phyloP scores from a whole-genome alignment of 495 filamentous ascomycete genomes.

The Neurospora sp. region DNA sequence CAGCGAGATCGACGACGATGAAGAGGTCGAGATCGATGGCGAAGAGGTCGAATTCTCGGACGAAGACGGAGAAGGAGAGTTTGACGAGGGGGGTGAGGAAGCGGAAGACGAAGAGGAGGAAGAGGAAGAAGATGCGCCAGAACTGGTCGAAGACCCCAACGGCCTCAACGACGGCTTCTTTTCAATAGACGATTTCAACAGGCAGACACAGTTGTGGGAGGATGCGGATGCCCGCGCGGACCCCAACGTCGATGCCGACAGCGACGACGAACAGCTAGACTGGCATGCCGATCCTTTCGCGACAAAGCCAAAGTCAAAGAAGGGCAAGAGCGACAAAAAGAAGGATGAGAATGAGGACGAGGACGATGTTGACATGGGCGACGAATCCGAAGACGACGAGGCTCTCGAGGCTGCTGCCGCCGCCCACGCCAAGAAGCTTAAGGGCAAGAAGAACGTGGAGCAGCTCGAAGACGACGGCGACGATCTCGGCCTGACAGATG shows the following conservation, averaged over 20 bases:
- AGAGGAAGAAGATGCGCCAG: constrained; percentile 28
- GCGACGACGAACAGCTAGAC: constrained; percentile 76
- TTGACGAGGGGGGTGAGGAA: constrained; percentile 18
- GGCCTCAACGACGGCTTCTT: constrained; percentile 93
- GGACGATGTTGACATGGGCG: constrained; percentile 24
- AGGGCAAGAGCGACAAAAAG: constrained; percentile 5
- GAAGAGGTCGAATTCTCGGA: background rate
- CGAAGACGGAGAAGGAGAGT: constrained; percentile 14
- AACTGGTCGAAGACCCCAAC: constrained; percentile 40
- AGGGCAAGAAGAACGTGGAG: constrained; percentile 10
- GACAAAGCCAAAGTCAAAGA: constrained; percentile 2
- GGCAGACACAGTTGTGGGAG: constrained; percentile 76
- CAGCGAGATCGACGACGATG: constrained; percentile 24
- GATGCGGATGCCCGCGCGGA: constrained; percentile 62
- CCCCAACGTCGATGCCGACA: constrained; percentile 47
- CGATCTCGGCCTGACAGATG: constrained; percentile 44
- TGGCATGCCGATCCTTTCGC: constrained; percentile 66
- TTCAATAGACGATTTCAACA: constrained; percentile 96
- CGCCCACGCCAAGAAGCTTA: background rate
- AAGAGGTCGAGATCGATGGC: constrained; percentile 27
- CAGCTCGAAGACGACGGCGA: constrained; percentile 40
- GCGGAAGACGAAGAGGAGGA: constrained; percentile 21
- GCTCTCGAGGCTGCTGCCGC: constrained; percentile 1
- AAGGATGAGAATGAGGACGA: constrained; percentile 8
- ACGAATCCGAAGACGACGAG: constrained; percentile 35